Conservation (phyloP, 441 rosid species). For the Melianthus villosus region DNA sequence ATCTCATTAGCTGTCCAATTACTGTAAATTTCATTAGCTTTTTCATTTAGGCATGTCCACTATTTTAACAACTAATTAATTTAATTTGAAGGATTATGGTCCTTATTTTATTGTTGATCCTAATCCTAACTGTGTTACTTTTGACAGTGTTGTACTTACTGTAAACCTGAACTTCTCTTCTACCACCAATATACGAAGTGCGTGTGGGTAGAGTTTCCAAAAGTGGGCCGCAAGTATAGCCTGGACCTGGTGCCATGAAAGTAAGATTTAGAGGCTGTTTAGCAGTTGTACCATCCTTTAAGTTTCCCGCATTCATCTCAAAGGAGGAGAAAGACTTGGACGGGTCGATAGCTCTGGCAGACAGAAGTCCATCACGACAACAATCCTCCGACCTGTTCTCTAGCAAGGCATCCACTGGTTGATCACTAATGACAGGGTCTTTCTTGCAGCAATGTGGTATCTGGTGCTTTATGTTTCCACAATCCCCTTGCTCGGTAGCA, state of each 20-base stretch:
- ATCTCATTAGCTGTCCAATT: not conserved
- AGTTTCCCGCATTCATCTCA: slow-evolving; percentile 55
- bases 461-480: slow-evolving; percentile 46
- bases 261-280: slow-evolving; percentile 83
- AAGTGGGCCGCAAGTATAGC: slow-evolving; percentile 79
- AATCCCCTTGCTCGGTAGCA: slow-evolving; percentile 45
- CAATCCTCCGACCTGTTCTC: slow-evolving; percentile 48
- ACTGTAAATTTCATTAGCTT: not conserved
- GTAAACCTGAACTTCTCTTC: slow-evolving; percentile 55
- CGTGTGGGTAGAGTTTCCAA: slow-evolving; percentile 46
- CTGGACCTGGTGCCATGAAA: slow-evolving; percentile 64
- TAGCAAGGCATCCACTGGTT: slow-evolving; percentile 43
- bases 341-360: slow-evolving; percentile 32
- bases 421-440: slow-evolving; percentile 17
- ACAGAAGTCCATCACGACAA: slow-evolving; percentile 45
- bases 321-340: slow-evolving; percentile 39
- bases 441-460: slow-evolving; percentile 50
- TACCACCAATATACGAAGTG: slow-evolving; percentile 42
- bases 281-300: slow-evolving; percentile 61
- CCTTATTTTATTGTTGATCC: too few species aligned
- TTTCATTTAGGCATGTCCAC: too few species aligned
- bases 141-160: slow-evolving; percentile 24
- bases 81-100: too few species aligned
- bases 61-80: too few species aligned
- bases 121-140: not conserved